Evolutionary conservation across 768 basidiomycete species (phyloP), one percentile per base, ranked within the genome.

Genomic region (Pleurotus citrinopileatus): DNA sequence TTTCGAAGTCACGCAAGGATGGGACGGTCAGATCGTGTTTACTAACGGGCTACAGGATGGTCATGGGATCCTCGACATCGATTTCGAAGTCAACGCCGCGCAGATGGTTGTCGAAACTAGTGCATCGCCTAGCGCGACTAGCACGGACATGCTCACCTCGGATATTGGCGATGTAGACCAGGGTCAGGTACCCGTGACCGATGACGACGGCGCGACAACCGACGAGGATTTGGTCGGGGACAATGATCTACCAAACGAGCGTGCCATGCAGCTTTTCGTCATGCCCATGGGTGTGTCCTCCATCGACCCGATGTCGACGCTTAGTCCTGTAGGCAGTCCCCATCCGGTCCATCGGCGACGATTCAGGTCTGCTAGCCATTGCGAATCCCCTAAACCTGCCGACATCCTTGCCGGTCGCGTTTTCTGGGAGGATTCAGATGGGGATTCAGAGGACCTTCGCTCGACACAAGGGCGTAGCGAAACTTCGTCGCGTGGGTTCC

Each of bases 141-240:
- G 76, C 47, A 72, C 70, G 22, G 69, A 77, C 54, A 68, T 80
- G 75, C 68, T 70, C 13, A 72, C 70, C 2, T 60, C 59, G 9
- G 70, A 71, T 29, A 64, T 66, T 59, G 74, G 75, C 37, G 78
- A 78, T 29, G 76, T 66, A 4, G 74, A 77, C 23, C 73, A 81
- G 52, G 73, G 74, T 54, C 70, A 81, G 53, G 78, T 79, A 52
- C 73, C 66, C 23, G 76, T 77, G 25, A 72, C 80, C 52, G 73
- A 74, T 54, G 70, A 80, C 54, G 79, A 79, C 54, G 87, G 89
- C 1, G 87, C 91, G 58, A 89, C 89, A 3, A 91, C 91, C 1
- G 90, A 91, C 63, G 87, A 90, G 57, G 89, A 93, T 57, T 82
- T 91, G 47, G 84, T 91, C n/a, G 88, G 86, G 52, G 79, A 82